phyloP scores from a whole-genome alignment of 805 yeast genomes.

The Blastobotrys attinorum region DNA sequence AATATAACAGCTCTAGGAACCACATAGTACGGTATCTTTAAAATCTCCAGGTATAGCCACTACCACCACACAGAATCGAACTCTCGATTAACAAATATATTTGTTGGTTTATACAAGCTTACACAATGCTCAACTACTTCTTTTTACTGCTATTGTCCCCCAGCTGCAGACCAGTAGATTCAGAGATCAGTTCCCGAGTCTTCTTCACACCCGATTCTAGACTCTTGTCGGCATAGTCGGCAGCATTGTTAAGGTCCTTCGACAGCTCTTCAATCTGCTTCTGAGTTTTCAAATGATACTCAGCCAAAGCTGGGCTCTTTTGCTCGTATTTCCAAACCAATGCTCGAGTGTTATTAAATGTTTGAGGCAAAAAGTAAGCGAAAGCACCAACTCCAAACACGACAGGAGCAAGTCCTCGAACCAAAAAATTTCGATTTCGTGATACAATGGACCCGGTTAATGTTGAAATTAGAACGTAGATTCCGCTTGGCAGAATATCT shows the following conservation, averaged over 20 bases:
- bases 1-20: no score
- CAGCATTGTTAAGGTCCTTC: constrained; percentile 36
- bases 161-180: constrained; percentile 59
- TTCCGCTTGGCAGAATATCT: constrained; percentile 60
- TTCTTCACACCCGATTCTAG: constrained; percentile 33
- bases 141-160: constrained; percentile 45
- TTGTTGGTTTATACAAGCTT: no score
- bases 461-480: constrained; percentile 61
- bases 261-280: constrained; percentile 40
- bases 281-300: constrained; percentile 47
- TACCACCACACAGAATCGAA: no score
- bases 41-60: no score
- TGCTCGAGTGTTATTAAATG: constrained; percentile 52
- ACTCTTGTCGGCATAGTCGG: constrained; percentile 32
- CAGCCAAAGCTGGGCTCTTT: constrained; percentile 55
- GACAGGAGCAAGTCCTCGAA: constrained; percentile 51
- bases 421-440: constrained; percentile 52
- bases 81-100: no score
- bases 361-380: constrained; percentile 61
- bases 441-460: constrained; percentile 67
- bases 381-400: constrained; percentile 57
- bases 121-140: no score
- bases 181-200: constrained; percentile 40
- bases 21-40: no score
- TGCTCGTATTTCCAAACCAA: constrained; percentile 57